Base-by-base conservation (phyloP, 1,284 basidiomycete genomes). In the Ustilago nuda region DNA sequence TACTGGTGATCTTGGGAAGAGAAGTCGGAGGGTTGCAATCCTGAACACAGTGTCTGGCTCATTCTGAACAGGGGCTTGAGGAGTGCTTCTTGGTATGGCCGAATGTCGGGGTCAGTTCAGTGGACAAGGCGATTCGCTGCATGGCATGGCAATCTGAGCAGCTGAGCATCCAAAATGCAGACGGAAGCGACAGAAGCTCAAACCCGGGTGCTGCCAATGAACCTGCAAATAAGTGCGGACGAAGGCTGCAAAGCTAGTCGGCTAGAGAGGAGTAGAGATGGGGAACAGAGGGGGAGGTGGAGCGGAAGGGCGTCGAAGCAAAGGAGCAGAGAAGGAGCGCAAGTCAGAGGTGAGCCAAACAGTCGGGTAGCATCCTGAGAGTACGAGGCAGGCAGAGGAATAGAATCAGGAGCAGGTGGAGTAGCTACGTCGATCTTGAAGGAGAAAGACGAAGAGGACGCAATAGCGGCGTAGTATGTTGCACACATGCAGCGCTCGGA, bases 401-500 rank as follows among this genome's bases (percentile, higher is more conserved):
- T 19, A 15, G n/a, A 8, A 45, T 17, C 17, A 19, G 13, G 43
- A 45, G 39, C 39, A 15, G 7, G 15, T 15, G 7, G 39, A 41
- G 15, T 41, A 19, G 39, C 39, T 41, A 41, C 13, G 39, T 41
- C 39, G n/a, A 17, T 4, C 13, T 41, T 12, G 43, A 45, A 15
- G 19, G 43, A n/a, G 43, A 19, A 19, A 45, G n/a, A 19, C 7
- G 19, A 43, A 1, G n/a, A 17, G 17, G 39, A 41, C 36, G 39
- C 11, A 17, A 41, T 12, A 43, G 39, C 13, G 39, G 17, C 36
- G 39, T 6, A 17, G 17, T 12, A 15, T 13, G 17, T 13, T 19
- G n/a, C n/a, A 45, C n/a, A 45, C 43, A 45, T 45, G 43, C 48
- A 50, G 12, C 55, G 39, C 13, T 37, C 37, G 39, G 55, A 35